Base-by-base conservation (phyloP, 495 filamentous ascomycete genomes). In the Podospora comata region DNA sequence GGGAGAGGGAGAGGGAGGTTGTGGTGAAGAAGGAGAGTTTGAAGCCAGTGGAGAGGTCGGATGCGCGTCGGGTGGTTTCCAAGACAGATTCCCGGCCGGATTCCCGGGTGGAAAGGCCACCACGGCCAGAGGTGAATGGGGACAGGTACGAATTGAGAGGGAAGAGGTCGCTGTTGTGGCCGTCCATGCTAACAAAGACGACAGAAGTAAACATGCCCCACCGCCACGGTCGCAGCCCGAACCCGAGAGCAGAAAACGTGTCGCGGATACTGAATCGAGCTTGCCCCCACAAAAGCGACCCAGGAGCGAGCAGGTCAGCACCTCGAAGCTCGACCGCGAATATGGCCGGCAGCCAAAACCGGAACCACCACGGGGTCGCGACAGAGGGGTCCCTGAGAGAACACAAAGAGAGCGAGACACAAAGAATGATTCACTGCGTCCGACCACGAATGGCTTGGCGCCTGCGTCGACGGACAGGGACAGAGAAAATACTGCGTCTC, bases 191-290 rank as follows among this genome's bases (percentile, higher is more conserved):
- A 70, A 77, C 71, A 48, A 19, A 13, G 13, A 19, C 55, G 23
- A 55, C 60, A 77, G 73, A 62, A 63, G 34, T 28, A 74, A 64
- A 63, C 64, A 67, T 59, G 66, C 72, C 20, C 70, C 65, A 60
- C 28, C 53, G 26, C 28, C 53, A 19, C 71, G 66, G 34, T 27
- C 67, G 23, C 72, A 61, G 39, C 72, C 75, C 39, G 79, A 82
- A 4, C 65, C 63, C 13, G 78, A 80, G 60, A 77, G 68, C 61
- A 78, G 76, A 26, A 83, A 81, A 73, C 78, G 81, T 58, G 39
- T 62, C 13, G 71, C 73, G 26, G 81, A 83, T 4, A 48, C 65
- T n/a, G 79, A 80, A n/a, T 76, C 76, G 19, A 75, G 74, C 23
- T 44, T 67, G 3, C 76, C 76, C 20, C 74, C 79, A 0, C 68